Base-by-base conservation (phyloP, 176 grass and related monocot species). In the Eragrostis curvula region DNA sequence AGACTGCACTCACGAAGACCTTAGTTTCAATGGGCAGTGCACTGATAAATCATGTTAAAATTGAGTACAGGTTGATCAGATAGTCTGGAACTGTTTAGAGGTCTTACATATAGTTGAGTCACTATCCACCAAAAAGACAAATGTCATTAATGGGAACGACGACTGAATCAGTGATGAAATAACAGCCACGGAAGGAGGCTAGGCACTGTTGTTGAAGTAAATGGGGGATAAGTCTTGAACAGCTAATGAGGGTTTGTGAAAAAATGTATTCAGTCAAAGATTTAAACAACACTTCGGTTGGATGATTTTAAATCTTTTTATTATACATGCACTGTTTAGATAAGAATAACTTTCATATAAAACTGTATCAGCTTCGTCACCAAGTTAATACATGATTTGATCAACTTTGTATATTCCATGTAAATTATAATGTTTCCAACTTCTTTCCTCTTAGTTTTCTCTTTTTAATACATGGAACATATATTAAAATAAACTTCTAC, bases 61-160 rank as follows among this genome's bases (percentile, higher is more conserved):
- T 79, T 53, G 46, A 41, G 51, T 27, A 14, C 18, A 46, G 23
- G n/a, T 29, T 70, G 39, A 17, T 57, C 8, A 58, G 0, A 59
- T 44, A 46, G 66, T 28, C 9, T 45, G 27, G 15, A 24, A 59
- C 51, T 81, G 16, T 46, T 70, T 39, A 45, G 16, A 3, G 42
- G 66, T 81, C 66, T 29, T 28, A 21, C 49, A 36, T 36, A 49
- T 5, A 14, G 21, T 61, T n/a, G 28, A 46, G 44, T 65, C 75
- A 17, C 59, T 78, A 4, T 78, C 59, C 15, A 14, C 50, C 13
- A 3, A n/a, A 78, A 66, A 78, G 75, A 32, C 17, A n/a, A 78
- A 78, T 52, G 5, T 52, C n/a, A n/a, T 3, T 52, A 17, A 52
- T 52, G 50, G 32, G 32, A 36, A 36, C 4, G 32, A 36, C 4